A percentile compares a stretch with the other conserved stretches of the same genome.
Evolutionary conservation across 495 filamentous ascomycete genomes (phyloP).

Genomic region (Tuber microsphaerosporum): DNA sequence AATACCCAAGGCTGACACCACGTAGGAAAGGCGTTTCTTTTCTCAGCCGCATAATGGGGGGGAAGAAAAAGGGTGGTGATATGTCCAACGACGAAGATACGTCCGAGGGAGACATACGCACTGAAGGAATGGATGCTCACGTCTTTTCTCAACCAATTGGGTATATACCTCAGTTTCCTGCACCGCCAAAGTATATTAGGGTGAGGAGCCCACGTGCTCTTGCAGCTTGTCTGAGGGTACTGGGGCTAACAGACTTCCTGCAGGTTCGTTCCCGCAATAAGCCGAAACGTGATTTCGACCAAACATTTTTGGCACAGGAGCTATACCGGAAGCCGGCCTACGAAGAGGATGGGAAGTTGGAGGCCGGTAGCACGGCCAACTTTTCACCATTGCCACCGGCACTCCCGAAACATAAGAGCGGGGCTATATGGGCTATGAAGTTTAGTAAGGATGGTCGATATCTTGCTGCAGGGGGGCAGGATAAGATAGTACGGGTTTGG

Average conservation of each 20-base stretch:
- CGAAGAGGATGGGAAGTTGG: constrained; percentile 42
- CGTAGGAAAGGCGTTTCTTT: constrained; percentile 80
- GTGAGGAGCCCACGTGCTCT: constrained; percentile 17
- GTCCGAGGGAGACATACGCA: constrained; percentile 56
- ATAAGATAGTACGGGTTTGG: constrained; percentile 83
- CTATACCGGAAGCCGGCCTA: constrained; percentile 51
- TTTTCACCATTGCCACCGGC: constrained; percentile 20
- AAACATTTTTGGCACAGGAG: constrained; percentile 86
- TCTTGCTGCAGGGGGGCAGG: constrained; percentile 81
- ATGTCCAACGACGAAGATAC: constrained; percentile 61
- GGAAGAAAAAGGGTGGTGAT: constrained; percentile 59
- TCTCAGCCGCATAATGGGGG: constrained; percentile 77
- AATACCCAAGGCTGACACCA: constrained; percentile 34
- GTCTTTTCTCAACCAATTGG: constrained; percentile 77
- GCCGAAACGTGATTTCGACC: constrained; percentile 72
- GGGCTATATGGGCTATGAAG: constrained; percentile 82
- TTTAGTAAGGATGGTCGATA: constrained; percentile 92
- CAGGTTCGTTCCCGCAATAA: constrained; percentile 71
- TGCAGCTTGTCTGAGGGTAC: background rate
- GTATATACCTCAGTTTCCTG: constrained; percentile 79
- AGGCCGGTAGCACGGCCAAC: constrained; percentile 12
- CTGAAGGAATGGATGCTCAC: constrained; percentile 71
- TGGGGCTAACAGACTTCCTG: constrained; percentile 5
- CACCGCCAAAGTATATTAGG: constrained; percentile 81
- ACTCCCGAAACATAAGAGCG: constrained; percentile 39